A percentile compares a stretch with the other conserved stretches of the same genome.
Evolutionary conservation across 2,329 filamentous ascomycete genomes (phyloP).

Genomic region (Harringtonia lauricola): DNA sequence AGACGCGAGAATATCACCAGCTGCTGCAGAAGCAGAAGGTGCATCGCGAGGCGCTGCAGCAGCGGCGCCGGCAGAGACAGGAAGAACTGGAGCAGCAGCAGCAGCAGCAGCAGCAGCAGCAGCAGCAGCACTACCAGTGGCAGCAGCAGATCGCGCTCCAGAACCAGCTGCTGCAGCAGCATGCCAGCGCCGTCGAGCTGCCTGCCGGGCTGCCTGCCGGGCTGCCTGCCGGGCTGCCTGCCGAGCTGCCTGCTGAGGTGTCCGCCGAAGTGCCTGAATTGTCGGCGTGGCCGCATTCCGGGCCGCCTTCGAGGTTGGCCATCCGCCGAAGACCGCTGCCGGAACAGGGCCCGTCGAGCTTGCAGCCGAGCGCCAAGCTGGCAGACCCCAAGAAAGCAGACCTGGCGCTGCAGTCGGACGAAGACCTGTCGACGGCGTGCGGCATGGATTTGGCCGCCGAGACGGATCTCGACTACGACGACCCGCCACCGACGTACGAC

Average conservation of each 20-base stretch:
- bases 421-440: conserved; percentile 13
- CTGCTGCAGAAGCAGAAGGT: conserved; percentile 11
- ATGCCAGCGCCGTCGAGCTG: too few species aligned
- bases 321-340: too few species aligned
- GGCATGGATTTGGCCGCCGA: neutral
- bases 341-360: too few species aligned
- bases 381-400: neutral
- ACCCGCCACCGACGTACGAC: conserved; percentile 90
- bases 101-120: neutral
- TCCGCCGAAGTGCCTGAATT: too few species aligned
- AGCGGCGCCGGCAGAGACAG: conserved; percentile 15
- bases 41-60: conserved; percentile 17
- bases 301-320: too few species aligned
- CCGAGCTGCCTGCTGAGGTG: too few species aligned
- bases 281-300: too few species aligned
- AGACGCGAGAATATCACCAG: neutral
- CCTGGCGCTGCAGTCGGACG: conserved; percentile 20
- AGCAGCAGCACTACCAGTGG: conserved; percentile 5
- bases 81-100: neutral
- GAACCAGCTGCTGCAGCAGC: too few species aligned
- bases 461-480: conserved; percentile 36
- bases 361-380: too few species aligned
- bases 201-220: too few species aligned
- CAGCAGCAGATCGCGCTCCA: neutral
- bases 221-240: too few species aligned